Evolutionary conservation across 768 basidiomycete species (phyloP).

Genomic region (Auriscalpium orientale): DNA sequence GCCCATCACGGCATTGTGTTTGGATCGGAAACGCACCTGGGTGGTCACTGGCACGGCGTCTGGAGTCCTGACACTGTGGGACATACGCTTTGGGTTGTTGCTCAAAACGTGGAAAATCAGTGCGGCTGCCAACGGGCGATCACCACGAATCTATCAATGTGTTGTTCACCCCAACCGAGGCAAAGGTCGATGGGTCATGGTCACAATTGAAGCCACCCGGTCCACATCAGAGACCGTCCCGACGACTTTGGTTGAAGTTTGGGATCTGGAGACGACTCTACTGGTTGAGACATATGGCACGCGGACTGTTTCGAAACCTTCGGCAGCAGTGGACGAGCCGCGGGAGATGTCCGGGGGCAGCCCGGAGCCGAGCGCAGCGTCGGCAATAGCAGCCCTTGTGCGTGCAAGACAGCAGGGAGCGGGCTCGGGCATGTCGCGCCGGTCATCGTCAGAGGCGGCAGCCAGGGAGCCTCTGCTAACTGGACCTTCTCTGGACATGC

Average conservation of each 20-base stretch:
- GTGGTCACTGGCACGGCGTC: constrained; percentile 80
- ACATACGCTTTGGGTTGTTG: constrained; percentile 85
- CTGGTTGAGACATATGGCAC: constrained; percentile 78
- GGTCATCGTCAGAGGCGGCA: constrained; percentile 21
- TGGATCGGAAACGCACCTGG: constrained; percentile 84
- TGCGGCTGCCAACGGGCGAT: constrained; percentile 40
- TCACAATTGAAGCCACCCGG: constrained; percentile 52
- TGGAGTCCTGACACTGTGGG: constrained; percentile 87
- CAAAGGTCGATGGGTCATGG: constrained; percentile 84
- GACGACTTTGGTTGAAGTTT: constrained; percentile 66
- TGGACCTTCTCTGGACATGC: constrained; percentile 57
- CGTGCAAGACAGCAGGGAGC: constrained; percentile 48
- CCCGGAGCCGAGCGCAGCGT: constrained; percentile 57
- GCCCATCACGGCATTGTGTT: constrained; percentile 75
- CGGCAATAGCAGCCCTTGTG: constrained; percentile 77
- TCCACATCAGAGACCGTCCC: constrained; percentile 27
- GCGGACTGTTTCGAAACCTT: constrained; percentile 34
- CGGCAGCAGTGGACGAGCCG: constrained; percentile 47
- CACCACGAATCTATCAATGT: constrained; percentile 63
- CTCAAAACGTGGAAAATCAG: constrained; percentile 85
- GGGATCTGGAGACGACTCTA: constrained; percentile 80
- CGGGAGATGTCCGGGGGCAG: constrained; percentile 44
- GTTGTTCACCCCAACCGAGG: constrained; percentile 82
- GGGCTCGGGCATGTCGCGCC: constrained; percentile 9
- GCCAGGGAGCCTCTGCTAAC: constrained; percentile 24